Percentiles rank a stretch among this genome's conserved stretches.
Evolutionary conservation across 75 land plant species (phyloP).

Genomic region (Gnetum montanum): DNA sequence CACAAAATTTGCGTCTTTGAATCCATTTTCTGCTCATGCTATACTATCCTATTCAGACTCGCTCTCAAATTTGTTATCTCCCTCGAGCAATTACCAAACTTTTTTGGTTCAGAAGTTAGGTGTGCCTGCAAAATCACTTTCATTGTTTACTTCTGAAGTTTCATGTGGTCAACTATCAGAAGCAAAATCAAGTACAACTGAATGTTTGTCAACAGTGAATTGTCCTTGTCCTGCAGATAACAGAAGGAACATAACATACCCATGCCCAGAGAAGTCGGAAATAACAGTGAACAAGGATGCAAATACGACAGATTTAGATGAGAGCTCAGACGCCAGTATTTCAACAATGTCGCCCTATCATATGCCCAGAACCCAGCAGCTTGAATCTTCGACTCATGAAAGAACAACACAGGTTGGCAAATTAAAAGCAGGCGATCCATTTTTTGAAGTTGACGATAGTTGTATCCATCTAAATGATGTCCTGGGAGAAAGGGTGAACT

Average conservation of each 20-base stretch:
- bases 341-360: neutral
- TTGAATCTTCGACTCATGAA: neutral
- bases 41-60: constrained; percentile 41
- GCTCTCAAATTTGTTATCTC: constrained; percentile 47
- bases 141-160: constrained; percentile 46
- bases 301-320: neutral
- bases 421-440: neutral
- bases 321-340: neutral
- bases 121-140: constrained; percentile 42
- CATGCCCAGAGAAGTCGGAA: neutral
- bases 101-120: constrained; percentile 27
- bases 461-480: neutral
- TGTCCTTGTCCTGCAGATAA: constrained; percentile 33
- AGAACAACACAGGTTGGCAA: neutral
- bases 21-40: constrained; percentile 86
- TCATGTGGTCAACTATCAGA: constrained; percentile 54
- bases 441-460: neutral
- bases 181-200: constrained; percentile 54
- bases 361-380: too few relatives aligned
- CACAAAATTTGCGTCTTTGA: constrained; percentile 74
- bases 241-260: constrained; percentile 4
- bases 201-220: constrained; percentile 52
- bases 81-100: constrained; percentile 30
- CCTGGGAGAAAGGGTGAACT: neutral
- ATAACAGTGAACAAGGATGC: neutral